Evolutionary conservation across 352 stramenopile genomes (phyloP).

Genomic region (Phytophthora hybrid): DNA sequence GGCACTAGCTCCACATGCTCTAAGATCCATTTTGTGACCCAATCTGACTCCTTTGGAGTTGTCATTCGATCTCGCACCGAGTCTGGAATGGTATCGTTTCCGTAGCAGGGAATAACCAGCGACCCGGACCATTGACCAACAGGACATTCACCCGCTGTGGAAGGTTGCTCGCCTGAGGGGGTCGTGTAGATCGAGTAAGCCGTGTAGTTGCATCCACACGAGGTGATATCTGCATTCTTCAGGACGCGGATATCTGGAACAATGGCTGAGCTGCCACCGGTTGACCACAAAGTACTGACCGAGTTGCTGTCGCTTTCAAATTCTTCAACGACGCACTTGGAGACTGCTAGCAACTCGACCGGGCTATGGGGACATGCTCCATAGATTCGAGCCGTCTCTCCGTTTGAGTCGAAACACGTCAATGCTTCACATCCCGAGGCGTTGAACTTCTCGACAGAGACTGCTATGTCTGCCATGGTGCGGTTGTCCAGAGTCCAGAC

Average conservation of each 20-base stretch:
- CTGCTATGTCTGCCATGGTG: conserved; percentile 34
- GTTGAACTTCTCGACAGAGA: conserved; percentile 28
- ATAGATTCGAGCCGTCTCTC: conserved; percentile 11
- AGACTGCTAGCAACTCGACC: conserved; percentile 23
- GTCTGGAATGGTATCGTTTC: conserved; percentile 18
- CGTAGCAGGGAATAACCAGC: conserved; percentile 48
- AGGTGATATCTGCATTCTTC: conserved; percentile 20
- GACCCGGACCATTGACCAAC: conserved; percentile 24
- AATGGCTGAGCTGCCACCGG: conserved; percentile 7
- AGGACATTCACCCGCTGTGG: conserved; percentile 20
- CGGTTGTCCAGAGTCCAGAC: conserved; percentile 33
- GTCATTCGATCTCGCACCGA: conserved; percentile 15
- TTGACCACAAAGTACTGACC: conserved; percentile 32
- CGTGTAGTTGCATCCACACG: conserved; percentile 23
- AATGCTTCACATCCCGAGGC: conserved; percentile 18
- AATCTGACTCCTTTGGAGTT: conserved; percentile 21
- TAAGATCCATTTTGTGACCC: conserved; percentile 41
- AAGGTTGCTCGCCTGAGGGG: not conserved
- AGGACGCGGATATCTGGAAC: conserved; percentile 30
- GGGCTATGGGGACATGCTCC: conserved; percentile 24
- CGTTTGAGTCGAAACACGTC: conserved; percentile 25
- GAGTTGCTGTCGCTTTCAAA: conserved; percentile 11
- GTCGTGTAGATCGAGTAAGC: conserved; percentile 36
- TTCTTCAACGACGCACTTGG: conserved; percentile 32
- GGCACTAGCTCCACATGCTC: conserved; percentile 7